A percentile compares a stretch with the other conserved stretches of the same genome.
These are phyloP conservation scores for Talaromyces sp. DNA, from an alignment of 2,329 filamentous ascomycete species.

Conservation along the genomic window DNA sequence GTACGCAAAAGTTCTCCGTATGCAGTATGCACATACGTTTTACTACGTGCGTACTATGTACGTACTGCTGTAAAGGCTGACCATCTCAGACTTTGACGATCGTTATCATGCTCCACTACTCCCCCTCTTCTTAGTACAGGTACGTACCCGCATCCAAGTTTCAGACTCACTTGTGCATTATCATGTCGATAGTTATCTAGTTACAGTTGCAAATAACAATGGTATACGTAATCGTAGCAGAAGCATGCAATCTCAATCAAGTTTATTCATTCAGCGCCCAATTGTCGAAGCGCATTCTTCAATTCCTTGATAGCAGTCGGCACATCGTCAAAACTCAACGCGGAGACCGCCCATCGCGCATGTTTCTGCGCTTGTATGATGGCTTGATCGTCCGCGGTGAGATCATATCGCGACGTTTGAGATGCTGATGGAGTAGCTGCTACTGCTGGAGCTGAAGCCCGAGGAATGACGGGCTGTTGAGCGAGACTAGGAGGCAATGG, in stretches of 20 bases:
- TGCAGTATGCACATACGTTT: background rate
- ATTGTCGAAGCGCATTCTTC: constrained; percentile 64
- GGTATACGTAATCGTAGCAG: background rate
- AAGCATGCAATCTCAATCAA: background rate
- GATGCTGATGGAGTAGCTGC: constrained; percentile 15
- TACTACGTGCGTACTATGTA: no score
- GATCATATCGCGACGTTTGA: constrained; percentile 12
- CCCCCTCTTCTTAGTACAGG: background rate
- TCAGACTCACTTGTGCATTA: background rate
- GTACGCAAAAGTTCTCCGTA: background rate
- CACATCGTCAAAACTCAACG: constrained; percentile 93
- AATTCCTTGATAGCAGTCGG: constrained; percentile 84
- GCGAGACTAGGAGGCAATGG: constrained; percentile 19
- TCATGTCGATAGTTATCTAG: background rate
- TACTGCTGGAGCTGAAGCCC: constrained; percentile 19
- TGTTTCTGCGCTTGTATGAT: constrained; percentile 87
- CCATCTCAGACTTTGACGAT: background rate
- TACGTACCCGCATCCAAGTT: background rate
- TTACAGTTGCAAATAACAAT: background rate
- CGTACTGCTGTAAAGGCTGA: no score
- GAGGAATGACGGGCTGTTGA: constrained; percentile 20
- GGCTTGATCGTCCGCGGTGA: constrained; percentile 62
- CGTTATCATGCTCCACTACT: background rate
- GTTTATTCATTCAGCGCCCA: constrained; percentile 59
- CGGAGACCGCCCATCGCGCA: constrained; percentile 94